A percentile compares a stretch with the other conserved stretches of the same genome.
These are phyloP conservation scores for Eucalyptus regnans DNA, from an alignment of 345 rosid species.

Conservation along the genomic window DNA sequence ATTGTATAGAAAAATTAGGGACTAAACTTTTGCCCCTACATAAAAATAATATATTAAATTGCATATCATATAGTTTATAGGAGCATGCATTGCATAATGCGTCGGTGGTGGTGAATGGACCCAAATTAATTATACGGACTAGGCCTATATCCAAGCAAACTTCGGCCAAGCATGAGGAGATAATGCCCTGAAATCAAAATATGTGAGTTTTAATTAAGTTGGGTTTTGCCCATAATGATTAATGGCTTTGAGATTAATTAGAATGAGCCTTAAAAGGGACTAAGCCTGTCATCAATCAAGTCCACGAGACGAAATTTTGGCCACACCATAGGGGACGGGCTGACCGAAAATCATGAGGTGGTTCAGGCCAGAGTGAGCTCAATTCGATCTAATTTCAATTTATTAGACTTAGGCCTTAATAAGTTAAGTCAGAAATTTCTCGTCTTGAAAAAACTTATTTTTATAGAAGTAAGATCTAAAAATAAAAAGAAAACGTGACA, in stretches of 20 bases:
- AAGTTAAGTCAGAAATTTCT: background rate
- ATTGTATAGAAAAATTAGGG: too few relatives aligned
- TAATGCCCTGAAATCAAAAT: background rate
- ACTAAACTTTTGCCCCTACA: fast-evolving
- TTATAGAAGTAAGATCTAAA: background rate
- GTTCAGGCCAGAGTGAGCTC: background rate
- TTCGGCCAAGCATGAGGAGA: too few relatives aligned
- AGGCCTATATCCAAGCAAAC: too few relatives aligned
- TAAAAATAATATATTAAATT: too few relatives aligned
- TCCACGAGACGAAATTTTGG: background rate
- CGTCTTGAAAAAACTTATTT: background rate
- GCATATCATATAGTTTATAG: too few relatives aligned
- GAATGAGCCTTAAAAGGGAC: too few relatives aligned
- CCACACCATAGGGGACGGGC: background rate
- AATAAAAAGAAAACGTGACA: background rate
- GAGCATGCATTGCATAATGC: too few relatives aligned
- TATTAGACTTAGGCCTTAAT: background rate
- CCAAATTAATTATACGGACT: too few relatives aligned
- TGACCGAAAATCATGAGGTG: background rate
- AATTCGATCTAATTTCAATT: background rate
- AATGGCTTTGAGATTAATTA: too few relatives aligned
- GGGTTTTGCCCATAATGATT: background rate
- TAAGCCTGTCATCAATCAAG: background rate
- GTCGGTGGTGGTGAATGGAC: too few relatives aligned
- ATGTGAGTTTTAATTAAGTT: background rate